A percentile compares a stretch with the other conserved stretches of the same genome.
phyloP scores from a whole-genome alignment of 441 rosid species.

The Adansonia rubrostipa region DNA sequence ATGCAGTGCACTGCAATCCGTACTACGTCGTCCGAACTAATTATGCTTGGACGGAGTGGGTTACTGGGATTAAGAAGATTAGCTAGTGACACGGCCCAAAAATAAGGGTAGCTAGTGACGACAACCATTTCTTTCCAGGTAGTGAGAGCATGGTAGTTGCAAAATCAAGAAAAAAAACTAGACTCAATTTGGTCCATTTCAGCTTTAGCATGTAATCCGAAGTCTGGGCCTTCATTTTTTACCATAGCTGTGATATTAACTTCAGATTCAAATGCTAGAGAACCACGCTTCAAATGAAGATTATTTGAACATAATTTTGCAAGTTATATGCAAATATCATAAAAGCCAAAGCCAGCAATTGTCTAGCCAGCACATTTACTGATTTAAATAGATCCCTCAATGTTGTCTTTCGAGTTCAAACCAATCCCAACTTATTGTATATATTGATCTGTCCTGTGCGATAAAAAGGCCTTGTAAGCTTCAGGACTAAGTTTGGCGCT shows the following conservation, averaged over 20 bases:
- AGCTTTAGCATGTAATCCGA: background rate
- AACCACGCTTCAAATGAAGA: slow-evolving; percentile 2
- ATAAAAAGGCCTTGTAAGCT: slow-evolving; percentile 66
- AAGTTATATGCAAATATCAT: background rate
- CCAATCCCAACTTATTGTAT: slow-evolving; percentile 54
- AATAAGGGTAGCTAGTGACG: background rate
- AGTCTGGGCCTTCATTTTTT: background rate
- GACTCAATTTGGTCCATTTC: slow-evolving; percentile 2
- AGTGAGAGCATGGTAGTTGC: background rate
- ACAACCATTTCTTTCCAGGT: background rate
- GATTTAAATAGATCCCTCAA: background rate
- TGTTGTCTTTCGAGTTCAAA: background rate
- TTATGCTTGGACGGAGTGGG: background rate
- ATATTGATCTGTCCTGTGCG: slow-evolving; percentile 55
- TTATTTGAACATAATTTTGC: slow-evolving; percentile 7
- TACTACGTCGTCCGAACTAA: background rate
- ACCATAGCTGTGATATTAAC: background rate
- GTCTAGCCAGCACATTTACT: background rate
- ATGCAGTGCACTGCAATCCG: background rate
- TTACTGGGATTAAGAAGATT: background rate
- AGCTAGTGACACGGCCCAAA: background rate
- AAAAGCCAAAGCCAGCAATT: slow-evolving; percentile 5
- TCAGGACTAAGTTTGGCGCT: slow-evolving; percentile 53
- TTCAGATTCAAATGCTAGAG: background rate
- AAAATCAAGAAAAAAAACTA: background rate